Conservation (phyloP, 805 yeast species). For the Candida pini region DNA sequence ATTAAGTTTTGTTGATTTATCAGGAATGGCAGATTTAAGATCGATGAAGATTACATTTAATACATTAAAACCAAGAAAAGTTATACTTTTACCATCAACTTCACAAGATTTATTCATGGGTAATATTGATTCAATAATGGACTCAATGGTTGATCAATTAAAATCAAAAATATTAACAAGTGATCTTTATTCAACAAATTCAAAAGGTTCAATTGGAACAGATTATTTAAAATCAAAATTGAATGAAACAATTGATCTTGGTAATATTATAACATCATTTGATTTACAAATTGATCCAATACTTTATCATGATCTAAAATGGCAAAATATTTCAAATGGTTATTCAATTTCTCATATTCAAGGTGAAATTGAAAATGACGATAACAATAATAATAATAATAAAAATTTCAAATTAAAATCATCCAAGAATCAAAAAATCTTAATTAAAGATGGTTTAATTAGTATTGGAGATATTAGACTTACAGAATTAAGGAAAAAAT, state of each 20-base stretch:
- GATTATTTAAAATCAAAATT: slow-evolving; percentile 26
- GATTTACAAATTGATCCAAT: slow-evolving; percentile 66
- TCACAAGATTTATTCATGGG: slow-evolving; percentile 17
- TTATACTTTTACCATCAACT: slow-evolving; percentile 40
- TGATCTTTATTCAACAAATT: slow-evolving; percentile 11
- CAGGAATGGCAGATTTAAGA: slow-evolving; percentile 79
- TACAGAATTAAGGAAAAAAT: slow-evolving; percentile 67
- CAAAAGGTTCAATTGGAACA: slow-evolving; percentile 14
- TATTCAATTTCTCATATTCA: slow-evolving; percentile 75
- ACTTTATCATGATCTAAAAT: slow-evolving; percentile 53
- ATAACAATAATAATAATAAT: slow-evolving; percentile 1
- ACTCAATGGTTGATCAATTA: slow-evolving; percentile 16
- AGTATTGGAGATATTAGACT: slow-evolving; percentile 83
- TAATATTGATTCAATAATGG: slow-evolving; percentile 16
- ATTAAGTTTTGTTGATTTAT: slow-evolving; percentile 69
- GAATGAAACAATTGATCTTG: slow-evolving; percentile 42
- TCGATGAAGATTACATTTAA: slow-evolving; percentile 76
- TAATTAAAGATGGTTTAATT: slow-evolving; percentile 26
- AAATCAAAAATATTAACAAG: slow-evolving; percentile 10
- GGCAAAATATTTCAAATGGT: slow-evolving; percentile 84
- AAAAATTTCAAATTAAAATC: slow-evolving; percentile 9
- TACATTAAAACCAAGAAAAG: slow-evolving; percentile 68
- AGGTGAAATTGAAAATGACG: slow-evolving; percentile 46
- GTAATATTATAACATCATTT: slow-evolving; percentile 46
- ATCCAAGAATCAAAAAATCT: slow-evolving; percentile 9